A percentile compares a stretch with the other conserved stretches of the same genome.
Evolutionary conservation across 495 filamentous ascomycete species (phyloP).

Genomic region (Podospora bellae-mahoneyi): DNA sequence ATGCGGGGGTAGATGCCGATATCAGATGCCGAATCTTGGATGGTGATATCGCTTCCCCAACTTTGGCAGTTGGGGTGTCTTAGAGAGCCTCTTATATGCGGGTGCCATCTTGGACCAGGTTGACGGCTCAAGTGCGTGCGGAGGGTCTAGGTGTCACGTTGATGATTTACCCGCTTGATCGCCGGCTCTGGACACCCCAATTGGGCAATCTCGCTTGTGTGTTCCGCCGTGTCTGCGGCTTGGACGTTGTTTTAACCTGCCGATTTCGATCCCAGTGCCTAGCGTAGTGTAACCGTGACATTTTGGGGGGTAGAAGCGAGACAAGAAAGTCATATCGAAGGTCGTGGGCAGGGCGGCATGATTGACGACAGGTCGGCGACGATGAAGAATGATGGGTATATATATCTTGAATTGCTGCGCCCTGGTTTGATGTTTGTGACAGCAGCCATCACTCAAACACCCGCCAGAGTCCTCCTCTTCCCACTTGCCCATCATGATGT

Average conservation of each 20-base stretch:
- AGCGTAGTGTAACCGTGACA: conserved; percentile 4
- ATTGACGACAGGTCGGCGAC: neutral
- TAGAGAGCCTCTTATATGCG: neutral
- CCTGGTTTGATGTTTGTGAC: neutral
- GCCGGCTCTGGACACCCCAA: conserved; percentile 4
- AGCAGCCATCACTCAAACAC: neutral
- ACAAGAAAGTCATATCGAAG: too few species aligned
- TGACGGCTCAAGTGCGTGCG: neutral
- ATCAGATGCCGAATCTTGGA: conserved; percentile 1
- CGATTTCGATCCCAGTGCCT: conserved; percentile 13
- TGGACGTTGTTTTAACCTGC: conserved; percentile 10
- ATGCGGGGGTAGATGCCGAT: neutral
- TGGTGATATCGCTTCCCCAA: conserved; percentile 6
- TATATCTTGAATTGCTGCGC: neutral
- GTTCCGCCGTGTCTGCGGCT: neutral
- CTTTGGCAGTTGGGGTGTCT: neutral
- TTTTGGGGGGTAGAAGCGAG: conserved; percentile 2
- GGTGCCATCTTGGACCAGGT: neutral
- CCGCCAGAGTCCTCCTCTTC: neutral
- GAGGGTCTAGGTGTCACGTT: neutral
- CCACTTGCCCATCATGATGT: conserved; percentile 17
- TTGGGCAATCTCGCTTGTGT: conserved; percentile 2
- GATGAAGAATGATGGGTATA: neutral
- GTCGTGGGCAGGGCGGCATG: neutral
- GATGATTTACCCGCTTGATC: conserved; percentile 1